A percentile compares a stretch with the other conserved stretches of the same genome.
Conservation (phyloP, 257 asterid species). For the Jacaranda copaia region DNA sequence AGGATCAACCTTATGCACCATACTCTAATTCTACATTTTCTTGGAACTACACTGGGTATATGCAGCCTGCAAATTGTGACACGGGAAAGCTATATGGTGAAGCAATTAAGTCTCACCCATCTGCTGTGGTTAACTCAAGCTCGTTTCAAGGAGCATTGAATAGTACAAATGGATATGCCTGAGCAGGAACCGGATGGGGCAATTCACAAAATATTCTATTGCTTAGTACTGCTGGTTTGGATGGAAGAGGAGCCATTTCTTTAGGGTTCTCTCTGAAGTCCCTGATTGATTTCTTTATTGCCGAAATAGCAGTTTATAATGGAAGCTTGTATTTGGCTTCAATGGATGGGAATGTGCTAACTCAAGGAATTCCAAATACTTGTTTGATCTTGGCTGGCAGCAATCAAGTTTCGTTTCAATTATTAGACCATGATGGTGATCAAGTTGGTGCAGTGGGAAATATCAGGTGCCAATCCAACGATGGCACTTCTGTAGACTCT, state of each 20-base stretch:
- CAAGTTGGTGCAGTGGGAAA: slow-evolving; percentile 39
- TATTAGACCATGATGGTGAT: slow-evolving; percentile 33
- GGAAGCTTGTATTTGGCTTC: slow-evolving; percentile 60
- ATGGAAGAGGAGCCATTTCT: slow-evolving; percentile 48
- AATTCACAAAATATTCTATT: slow-evolving; percentile 39
- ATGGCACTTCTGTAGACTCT: slow-evolving; percentile 13
- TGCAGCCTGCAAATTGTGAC: slow-evolving; percentile 43
- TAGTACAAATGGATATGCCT: slow-evolving; percentile 45
- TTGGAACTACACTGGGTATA: slow-evolving; percentile 48
- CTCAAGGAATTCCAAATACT: slow-evolving; percentile 51
- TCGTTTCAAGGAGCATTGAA: slow-evolving; percentile 54
- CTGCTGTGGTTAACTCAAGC: slow-evolving; percentile 30
- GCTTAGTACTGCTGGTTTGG: slow-evolving; percentile 40
- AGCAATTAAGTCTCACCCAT: slow-evolving; percentile 36
- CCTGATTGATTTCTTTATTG: slow-evolving; percentile 40
- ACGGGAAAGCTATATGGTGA: slow-evolving; percentile 53
- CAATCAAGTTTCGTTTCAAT: slow-evolving; percentile 38
- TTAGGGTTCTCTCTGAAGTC: slow-evolving; percentile 49
- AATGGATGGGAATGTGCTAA: slow-evolving; percentile 50
- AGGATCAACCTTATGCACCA: slow-evolving; percentile 40
- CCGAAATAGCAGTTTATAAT: slow-evolving; percentile 26
- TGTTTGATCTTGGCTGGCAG: slow-evolving; percentile 31
- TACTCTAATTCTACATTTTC: slow-evolving; percentile 60
- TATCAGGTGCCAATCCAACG: slow-evolving; percentile 39
- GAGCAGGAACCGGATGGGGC: slow-evolving; percentile 53